Evolutionary conservation across 2,329 filamentous ascomycete species (phyloP), one percentile per base, ranked within the genome.

Genomic region (Pseudomassariella vexata): DNA sequence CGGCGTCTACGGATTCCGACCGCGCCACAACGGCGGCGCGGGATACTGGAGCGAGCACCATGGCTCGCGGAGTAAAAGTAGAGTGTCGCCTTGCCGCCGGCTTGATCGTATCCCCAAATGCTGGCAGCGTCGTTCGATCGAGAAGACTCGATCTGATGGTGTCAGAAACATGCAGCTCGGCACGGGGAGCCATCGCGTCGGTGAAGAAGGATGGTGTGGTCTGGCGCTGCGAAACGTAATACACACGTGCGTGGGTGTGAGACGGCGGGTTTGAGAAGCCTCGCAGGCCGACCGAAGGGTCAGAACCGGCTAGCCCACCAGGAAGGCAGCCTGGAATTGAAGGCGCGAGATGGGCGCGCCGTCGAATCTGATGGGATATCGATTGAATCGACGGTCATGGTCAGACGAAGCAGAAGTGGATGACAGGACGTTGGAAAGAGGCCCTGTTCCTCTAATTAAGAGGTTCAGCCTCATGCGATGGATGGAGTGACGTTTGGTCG

Each of bases 1-100:
- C 52, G 9, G 47, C 34, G 14, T 50, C 50, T 19, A 52, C 20
- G 20, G 39, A 36, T 34, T 41, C 34, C 24, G 41, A 45, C 33
- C 52, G 50, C 33, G 41, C 42, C 29, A 30, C 37, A 15, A 51
- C 43, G 39, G 35, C 39, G 24, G 40, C 20, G 25, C 39, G 38
- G 17, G 44, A 24, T 15, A 27, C 28, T 28, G 45, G 35, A 30
- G 28, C 37, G 28, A 45, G 35, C 25, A 41, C 41, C 45, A 49
- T 50, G 18, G 19, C 40, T 20, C 19, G n/a, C 23, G 32, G 19
- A 8, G 9, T 14, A 14, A 16, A 14, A 8, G 9, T 14, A 14
- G 20, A 14, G 29, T 17, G 9, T 11, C 15, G 7, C 9, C 6
- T n/a, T 11, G 11, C 14, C 10, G 22, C 14, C 11, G n/a, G 29